Percentiles rank a stretch among this genome's conserved stretches.
These are phyloP conservation scores for Nicotiana sylvestris DNA, from an alignment of 257 asterid species.

Conservation along the genomic window DNA sequence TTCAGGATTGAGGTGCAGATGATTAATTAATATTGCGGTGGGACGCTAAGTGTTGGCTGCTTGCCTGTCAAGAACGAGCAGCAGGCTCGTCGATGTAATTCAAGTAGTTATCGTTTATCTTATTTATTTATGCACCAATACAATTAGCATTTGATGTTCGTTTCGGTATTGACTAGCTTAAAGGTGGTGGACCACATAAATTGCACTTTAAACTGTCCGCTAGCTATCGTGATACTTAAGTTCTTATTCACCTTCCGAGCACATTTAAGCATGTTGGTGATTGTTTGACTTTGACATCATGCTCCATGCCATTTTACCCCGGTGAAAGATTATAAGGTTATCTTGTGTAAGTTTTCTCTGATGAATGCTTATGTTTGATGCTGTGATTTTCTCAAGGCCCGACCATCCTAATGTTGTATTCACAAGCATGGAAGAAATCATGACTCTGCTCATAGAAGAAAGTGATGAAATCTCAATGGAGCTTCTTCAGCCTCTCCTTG, in stretches of 20 bases:
- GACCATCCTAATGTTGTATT: slow-evolving; percentile 23
- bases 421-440: slow-evolving; percentile 35
- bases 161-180: neutral
- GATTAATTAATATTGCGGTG: neutral
- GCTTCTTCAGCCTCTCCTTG: slow-evolving; percentile 29
- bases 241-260: neutral
- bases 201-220: neutral
- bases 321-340: neutral
- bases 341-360: neutral
- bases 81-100: neutral
- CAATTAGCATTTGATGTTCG: neutral
- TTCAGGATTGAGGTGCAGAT: neutral
- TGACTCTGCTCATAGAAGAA: slow-evolving; percentile 30
- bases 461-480: slow-evolving; percentile 32
- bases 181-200: neutral
- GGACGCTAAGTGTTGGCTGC: neutral
- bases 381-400: slow-evolving; percentile 19
- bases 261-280: neutral
- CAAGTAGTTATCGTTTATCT: neutral
- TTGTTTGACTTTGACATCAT: neutral
- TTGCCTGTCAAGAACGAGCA: neutral
- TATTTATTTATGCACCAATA: neutral
- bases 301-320: neutral
- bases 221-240: neutral
- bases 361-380: neutral